Evolutionary conservation across 192 early-diverging fungal species (phyloP).

Genomic region (Diversispora eburnea): DNA sequence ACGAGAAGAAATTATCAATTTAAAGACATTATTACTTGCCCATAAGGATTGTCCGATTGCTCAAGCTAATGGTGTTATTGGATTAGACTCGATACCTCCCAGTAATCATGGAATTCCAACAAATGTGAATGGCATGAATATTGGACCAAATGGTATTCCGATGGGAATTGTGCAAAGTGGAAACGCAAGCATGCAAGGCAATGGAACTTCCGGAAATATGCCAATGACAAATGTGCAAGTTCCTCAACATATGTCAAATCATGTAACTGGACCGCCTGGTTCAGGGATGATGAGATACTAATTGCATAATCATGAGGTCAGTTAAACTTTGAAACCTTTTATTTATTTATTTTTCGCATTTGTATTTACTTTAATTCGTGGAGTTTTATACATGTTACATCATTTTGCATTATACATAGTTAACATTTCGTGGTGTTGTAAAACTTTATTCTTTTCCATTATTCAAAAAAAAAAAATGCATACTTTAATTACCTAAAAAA

Average conservation of each 20-base stretch:
- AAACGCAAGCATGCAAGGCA: neutral
- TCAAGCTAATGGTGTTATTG: conserved; percentile 62
- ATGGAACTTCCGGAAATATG: conserved; percentile 9
- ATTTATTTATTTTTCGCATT: no score
- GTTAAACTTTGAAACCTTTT: no score
- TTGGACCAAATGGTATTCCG: neutral
- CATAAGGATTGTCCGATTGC: conserved; percentile 76
- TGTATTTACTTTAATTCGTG: no score
- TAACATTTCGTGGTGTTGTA: no score
- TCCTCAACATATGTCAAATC: conserved; percentile 25
- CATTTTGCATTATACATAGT: no score
- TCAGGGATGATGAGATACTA: conserved; percentile 24
- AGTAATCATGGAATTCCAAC: conserved; percentile 14
- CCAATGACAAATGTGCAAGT: conserved; percentile 6
- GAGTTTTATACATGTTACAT: no score
- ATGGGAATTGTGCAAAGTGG: conserved; percentile 31
- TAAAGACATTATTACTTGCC: conserved; percentile 72
- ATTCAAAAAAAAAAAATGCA: no score
- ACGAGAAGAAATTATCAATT: conserved; percentile 69
- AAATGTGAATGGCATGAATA: conserved; percentile 10
- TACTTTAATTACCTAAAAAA: no score
- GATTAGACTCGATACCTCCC: conserved; percentile 42
- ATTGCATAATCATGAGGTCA: neutral
- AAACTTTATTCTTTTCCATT: no score
- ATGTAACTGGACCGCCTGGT: conserved; percentile 22